Evolutionary conservation across 2,329 filamentous ascomycete genomes (phyloP), one percentile per base, ranked within the genome.

Genomic region (Fusarium tjaetaba): DNA sequence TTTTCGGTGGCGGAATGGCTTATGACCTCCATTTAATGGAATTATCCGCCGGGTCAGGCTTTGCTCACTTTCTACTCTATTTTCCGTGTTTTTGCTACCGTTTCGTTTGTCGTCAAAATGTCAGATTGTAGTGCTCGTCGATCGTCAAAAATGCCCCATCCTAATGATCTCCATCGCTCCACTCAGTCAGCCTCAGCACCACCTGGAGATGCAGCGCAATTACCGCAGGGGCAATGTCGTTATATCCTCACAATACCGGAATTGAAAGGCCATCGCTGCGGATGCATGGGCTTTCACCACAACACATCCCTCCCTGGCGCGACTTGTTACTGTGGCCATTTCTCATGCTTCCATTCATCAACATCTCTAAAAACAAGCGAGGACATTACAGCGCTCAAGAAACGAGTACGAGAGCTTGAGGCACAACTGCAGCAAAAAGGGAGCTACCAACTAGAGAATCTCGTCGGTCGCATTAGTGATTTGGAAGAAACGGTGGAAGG

Each of bases 241-340:
- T 70, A 70, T 24, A 70, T 70, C 18, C 67, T 70, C 41, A 70
- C 67, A 2, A 43, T 65, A 30, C 67, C 67, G 8, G 65, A 70
- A 10, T 14, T 70, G 1, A 70, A 70, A 53, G 67, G 67, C 0
- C 66, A 70, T 7, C 59, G 67, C 14, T 70, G 67, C 26, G 67
- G 67, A 13, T 70, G 67, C 8, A 65, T 70, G 67, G 67, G 67
- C 8, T 70, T 70, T 4, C 65, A 70, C 16, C 67, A 70, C 13
- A 70, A 70, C 8, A 70, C 65, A 1, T 48, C 59, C 4, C n/a
- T 70, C 2, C 67, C 68, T 0, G 67, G 67, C 5, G 67, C 67
- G 2, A 70, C 66, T 18, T 70, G 67, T 1, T 70, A 70, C 15
- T 70, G 67, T 2, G 67, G 67, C 0, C 67, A 70, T 20, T 70